Percentiles rank a stretch among this genome's conserved stretches.
Evolutionary conservation across 2,329 filamentous ascomycete species (phyloP).

Genomic region (Arthroderma sp.): DNA sequence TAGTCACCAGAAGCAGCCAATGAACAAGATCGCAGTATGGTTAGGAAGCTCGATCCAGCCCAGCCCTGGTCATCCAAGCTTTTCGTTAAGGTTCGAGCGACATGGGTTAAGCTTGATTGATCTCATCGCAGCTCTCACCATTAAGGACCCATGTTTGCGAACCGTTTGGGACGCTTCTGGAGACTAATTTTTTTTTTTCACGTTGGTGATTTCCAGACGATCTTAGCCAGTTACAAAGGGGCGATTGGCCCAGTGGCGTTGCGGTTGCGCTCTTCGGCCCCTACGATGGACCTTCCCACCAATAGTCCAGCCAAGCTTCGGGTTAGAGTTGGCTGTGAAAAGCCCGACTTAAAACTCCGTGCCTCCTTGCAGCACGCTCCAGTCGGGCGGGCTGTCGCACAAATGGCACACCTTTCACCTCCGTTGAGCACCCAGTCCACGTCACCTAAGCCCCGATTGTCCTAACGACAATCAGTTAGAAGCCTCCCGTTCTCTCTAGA

Average conservation of each 20-base stretch:
- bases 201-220: neutral
- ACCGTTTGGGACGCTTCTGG: too few species aligned
- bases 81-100: neutral
- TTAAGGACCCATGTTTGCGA: neutral
- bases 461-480: neutral
- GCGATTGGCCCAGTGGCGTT: neutral
- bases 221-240: neutral
- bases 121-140: neutral
- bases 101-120: neutral
- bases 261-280: neutral
- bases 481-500: neutral
- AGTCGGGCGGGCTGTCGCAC: neutral
- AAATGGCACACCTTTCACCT: neutral
- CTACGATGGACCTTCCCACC: neutral
- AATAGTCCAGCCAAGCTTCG: neutral
- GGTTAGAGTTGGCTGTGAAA: neutral
- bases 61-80: neutral
- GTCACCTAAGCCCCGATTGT: neutral
- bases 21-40: neutral
- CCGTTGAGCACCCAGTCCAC: neutral
- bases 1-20: neutral
- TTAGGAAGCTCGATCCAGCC: neutral
- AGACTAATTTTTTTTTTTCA: neutral
- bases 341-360: neutral
- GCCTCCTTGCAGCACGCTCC: neutral